These are phyloP conservation scores for Stereum hirsutum DNA, from an alignment of 1,284 basidiomycete genomes.

Conservation along the genomic window DNA sequence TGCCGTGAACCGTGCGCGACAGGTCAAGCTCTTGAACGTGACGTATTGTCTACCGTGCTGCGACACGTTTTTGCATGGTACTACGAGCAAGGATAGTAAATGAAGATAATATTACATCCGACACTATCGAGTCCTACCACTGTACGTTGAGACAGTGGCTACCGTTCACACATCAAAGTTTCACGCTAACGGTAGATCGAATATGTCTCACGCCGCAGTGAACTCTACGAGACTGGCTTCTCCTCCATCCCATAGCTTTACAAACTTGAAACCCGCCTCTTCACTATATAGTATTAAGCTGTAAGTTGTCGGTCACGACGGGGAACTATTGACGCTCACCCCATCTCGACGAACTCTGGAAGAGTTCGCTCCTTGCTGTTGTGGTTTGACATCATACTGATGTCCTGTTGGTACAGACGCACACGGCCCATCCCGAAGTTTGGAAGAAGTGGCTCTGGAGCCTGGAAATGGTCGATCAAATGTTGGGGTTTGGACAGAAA, in stretches of 20 bases:
- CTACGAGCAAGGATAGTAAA: no score
- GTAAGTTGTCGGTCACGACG: background rate
- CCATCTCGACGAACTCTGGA: background rate
- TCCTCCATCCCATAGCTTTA: background rate
- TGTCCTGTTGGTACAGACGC: background rate
- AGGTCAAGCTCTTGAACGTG: no score
- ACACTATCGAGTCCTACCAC: no score
- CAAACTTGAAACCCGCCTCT: background rate
- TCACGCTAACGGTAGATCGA: no score
- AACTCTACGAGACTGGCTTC: background rate
- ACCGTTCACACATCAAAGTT: no score
- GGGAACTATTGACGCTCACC: background rate
- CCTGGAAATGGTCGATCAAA: background rate
- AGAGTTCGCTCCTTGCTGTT: conserved; percentile 2
- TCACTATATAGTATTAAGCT: background rate
- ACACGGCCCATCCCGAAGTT: background rate
- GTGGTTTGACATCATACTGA: background rate
- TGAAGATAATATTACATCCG: no score
- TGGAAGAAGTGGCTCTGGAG: background rate
- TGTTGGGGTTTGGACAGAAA: background rate
- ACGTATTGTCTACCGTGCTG: no score
- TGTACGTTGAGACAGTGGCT: no score
- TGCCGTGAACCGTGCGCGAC: no score
- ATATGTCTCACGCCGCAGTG: background rate
- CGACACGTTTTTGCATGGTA: no score